Percentiles rank a stretch among this genome's conserved stretches.
Conservation (phyloP, 441 rosid genomes). For the Erodium trifolium region DNA sequence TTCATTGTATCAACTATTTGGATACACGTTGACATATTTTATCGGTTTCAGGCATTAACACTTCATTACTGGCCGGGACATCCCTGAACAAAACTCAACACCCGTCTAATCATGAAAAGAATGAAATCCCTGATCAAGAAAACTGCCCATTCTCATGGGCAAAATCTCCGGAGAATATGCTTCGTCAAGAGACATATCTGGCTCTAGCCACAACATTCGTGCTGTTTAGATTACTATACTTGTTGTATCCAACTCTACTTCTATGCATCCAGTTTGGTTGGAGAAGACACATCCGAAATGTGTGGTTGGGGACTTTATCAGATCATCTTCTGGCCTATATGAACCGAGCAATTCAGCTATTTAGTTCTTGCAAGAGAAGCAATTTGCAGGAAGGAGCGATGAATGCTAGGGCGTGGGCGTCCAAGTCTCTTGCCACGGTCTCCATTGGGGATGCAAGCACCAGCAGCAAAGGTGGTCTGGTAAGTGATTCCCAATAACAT, state of each 20-base stretch:
- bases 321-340: slow-evolving; percentile 61
- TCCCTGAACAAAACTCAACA: slow-evolving; percentile 33
- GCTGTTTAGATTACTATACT: slow-evolving; percentile 43
- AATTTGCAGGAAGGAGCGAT: slow-evolving; percentile 82
- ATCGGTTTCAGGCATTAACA: slow-evolving; percentile 48
- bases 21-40: background rate
- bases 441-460: slow-evolving; percentile 74
- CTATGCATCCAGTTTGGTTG: slow-evolving; percentile 35
- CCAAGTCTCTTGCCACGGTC: slow-evolving; percentile 87
- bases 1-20: no score
- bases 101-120: slow-evolving; percentile 40
- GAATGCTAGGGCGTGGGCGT: slow-evolving; percentile 88
- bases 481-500: slow-evolving; percentile 25
- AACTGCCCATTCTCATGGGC: slow-evolving; percentile 93
- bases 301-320: slow-evolving; percentile 44
- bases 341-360: slow-evolving; percentile 40
- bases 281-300: slow-evolving; percentile 41
- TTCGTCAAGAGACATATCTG: slow-evolving; percentile 70
- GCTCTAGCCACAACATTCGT: slow-evolving; percentile 67
- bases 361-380: slow-evolving; percentile 58
- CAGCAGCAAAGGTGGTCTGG: slow-evolving; percentile 27
- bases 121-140: slow-evolving; percentile 44
- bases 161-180: slow-evolving; percentile 83
- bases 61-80: slow-evolving; percentile 32
- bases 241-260: slow-evolving; percentile 45